phyloP scores from a whole-genome alignment of 768 basidiomycete species.

The Auricularia auricula-judae region DNA sequence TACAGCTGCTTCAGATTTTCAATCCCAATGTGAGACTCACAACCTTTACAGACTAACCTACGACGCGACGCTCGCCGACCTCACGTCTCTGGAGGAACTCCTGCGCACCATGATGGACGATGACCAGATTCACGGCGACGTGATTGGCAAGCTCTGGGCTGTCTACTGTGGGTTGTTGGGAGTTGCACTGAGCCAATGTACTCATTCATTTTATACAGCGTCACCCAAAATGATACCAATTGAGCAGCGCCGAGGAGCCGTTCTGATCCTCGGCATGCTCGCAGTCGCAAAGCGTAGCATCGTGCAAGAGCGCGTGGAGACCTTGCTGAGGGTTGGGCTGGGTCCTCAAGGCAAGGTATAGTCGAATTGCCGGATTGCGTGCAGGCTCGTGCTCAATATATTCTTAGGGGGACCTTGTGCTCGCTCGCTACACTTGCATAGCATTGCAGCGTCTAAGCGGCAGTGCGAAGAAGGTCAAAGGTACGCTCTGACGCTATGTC shows the following conservation, averaged over 20 bases:
- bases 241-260: constrained; percentile 84
- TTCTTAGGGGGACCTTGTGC: constrained; percentile 66
- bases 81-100: constrained; percentile 94
- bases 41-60: constrained; percentile 60
- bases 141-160: constrained; percentile 89
- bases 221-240: constrained; percentile 64
- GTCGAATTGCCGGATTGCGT: not conserved
- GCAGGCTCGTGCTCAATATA: not conserved
- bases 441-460: constrained; percentile 88
- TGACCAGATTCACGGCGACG: constrained; percentile 68
- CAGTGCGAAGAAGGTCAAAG: constrained; percentile 95
- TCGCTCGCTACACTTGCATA: constrained; percentile 89
- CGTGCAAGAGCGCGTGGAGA: constrained; percentile 74
- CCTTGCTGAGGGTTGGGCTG: constrained; percentile 76
- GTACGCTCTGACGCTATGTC: constrained; percentile 24
- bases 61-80: constrained; percentile 83
- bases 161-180: constrained; percentile 64
- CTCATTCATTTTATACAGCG: constrained; percentile 33
- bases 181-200: not conserved
- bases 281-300: constrained; percentile 72
- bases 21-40: not conserved
- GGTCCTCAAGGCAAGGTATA: constrained; percentile 73
- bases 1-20: constrained; percentile 24
- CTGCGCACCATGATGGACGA: constrained; percentile 95
- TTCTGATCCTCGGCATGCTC: constrained; percentile 95